These are phyloP conservation scores for Bassia scoparia DNA, from an alignment of 148 eudicot genomes.

Conservation along the genomic window DNA sequence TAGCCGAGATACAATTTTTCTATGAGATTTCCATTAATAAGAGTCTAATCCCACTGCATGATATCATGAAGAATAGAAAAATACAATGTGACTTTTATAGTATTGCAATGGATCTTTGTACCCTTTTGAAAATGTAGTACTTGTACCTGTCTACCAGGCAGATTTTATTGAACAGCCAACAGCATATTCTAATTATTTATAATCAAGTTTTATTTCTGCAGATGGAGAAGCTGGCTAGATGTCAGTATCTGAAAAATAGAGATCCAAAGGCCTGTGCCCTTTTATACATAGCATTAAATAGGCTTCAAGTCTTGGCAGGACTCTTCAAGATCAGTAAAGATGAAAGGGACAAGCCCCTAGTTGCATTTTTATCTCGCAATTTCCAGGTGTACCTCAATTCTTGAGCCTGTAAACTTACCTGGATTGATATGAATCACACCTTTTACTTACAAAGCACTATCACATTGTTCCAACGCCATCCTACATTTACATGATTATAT, in stretches of 20 bases:
- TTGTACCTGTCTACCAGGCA: background rate
- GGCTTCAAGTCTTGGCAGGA: slow-evolving; percentile 91
- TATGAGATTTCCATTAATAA: too few species aligned
- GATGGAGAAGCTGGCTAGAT: slow-evolving; percentile 98
- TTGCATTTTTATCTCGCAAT: slow-evolving; percentile 83
- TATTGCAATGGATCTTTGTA: background rate
- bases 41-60: too few species aligned
- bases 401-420: slow-evolving; percentile 1
- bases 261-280: slow-evolving; percentile 95
- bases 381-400: slow-evolving; percentile 57
- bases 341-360: slow-evolving; percentile 94
- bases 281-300: slow-evolving; percentile 81
- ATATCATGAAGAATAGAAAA: background rate
- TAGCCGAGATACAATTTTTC: too few species aligned
- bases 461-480: background rate
- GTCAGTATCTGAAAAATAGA: slow-evolving; percentile 69
- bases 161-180: slow-evolving; percentile 1
- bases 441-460: background rate
- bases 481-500: background rate
- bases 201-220: slow-evolving; percentile 36
- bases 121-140: background rate
- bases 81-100: too few species aligned
- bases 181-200: slow-evolving; percentile 16
- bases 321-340: slow-evolving; percentile 93
- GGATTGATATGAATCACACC: too few species aligned